phyloP scores from a whole-genome alignment of 2,329 filamentous ascomycete genomes.

The Magnaporthales sp. region DNA sequence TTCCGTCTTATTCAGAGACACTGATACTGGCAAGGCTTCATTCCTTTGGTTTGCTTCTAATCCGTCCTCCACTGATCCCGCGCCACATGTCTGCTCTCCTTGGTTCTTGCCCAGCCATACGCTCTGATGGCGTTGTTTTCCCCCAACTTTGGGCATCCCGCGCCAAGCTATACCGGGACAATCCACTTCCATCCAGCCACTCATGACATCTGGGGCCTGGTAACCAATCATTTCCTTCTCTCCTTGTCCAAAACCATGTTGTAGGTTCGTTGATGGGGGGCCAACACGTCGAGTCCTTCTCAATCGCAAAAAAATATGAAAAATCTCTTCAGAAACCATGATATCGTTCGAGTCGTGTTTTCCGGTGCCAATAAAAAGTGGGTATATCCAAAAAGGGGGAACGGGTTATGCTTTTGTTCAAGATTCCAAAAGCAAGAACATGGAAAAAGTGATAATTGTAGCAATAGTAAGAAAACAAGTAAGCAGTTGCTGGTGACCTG shows the following conservation, averaged over 20 bases:
- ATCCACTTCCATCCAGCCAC: neutral
- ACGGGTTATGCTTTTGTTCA: neutral
- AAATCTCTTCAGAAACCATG: slow-evolving; percentile 8
- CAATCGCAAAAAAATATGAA: slow-evolving; percentile 3
- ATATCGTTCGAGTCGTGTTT: slow-evolving; percentile 11
- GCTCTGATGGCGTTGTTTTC: neutral
- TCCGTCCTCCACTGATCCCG: neutral
- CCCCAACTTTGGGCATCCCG: neutral
- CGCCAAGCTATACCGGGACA: neutral
- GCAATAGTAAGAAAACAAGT: slow-evolving; percentile 1
- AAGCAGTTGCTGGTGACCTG: neutral
- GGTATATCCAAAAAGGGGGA: slow-evolving; percentile 13
- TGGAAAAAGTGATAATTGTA: neutral
- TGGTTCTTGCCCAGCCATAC: neutral
- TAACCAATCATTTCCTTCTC: neutral
- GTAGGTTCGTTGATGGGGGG: neutral
- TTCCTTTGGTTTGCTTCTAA: neutral
- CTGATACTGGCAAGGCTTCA: neutral
- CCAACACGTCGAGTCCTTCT: neutral
- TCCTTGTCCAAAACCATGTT: neutral
- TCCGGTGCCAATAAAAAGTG: slow-evolving; percentile 4
- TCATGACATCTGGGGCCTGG: neutral
- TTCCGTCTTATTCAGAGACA: neutral
- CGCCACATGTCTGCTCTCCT: neutral
- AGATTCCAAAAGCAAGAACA: slow-evolving; percentile 9